Evolutionary conservation across 1,139 yeast species (phyloP), one percentile per base, ranked within the genome.

Genomic region (Candida sanyaensis): DNA sequence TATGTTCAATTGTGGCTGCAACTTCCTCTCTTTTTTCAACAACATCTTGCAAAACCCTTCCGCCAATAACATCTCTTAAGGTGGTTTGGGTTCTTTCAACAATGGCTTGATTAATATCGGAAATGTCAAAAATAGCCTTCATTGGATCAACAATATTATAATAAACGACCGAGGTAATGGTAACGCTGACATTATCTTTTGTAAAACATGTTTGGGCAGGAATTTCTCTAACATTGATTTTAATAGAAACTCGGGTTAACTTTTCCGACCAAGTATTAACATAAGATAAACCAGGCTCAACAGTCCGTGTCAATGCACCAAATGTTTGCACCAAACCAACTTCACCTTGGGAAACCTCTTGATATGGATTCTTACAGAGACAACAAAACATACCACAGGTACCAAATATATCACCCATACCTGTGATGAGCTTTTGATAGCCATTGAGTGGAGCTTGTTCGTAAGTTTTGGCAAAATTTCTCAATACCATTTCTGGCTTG

Each of bases 21-120:
- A 86, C 78, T 63, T 85, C 88, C 58, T 85, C 91, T 55, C 92
- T 71, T 62, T 86, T 82, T 61, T 86, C 91, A 57, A 86, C 86
- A 42, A 85, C 87, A 58, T 86, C 91, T 66, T 86, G 92, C 57
- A 86, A 71, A 17, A 73, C 72, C 47, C 89, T 70, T 36, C 86
- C 76, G 55, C 92, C 92, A 51, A 84, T 78, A 10, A 86, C 91
- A 58, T 85, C 89, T 63, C 92, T 77, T 58, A 86, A 70, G 3
- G 92, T 86, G 41, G 90, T 86, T 64, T 84, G 89, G 4, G 91
- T 84, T 63, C 91, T 75, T 63, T 85, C 91, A 50, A 75, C 67
- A 49, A 86, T 75, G n/a, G 91, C 88, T 36, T 66, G 69, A 54
- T 76, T 74, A 51, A 85, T 81, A 59, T 81, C 68, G 37, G 73